A percentile compares a stretch with the other conserved stretches of the same genome.
Evolutionary conservation across 805 yeast species (phyloP).

Genomic region (Brettanomyces anomalus): DNA sequence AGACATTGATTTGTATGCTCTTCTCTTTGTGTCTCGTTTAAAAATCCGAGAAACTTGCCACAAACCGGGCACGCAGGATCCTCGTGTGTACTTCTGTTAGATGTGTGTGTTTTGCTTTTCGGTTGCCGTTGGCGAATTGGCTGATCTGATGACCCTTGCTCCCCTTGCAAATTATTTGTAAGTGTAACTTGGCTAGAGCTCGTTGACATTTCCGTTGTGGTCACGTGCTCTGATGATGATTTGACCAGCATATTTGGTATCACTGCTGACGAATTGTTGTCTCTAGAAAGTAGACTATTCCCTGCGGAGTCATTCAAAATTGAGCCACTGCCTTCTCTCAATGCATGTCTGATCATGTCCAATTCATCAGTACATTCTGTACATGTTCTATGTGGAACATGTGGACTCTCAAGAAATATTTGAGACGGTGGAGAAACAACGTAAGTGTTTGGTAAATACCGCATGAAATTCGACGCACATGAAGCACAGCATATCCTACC

Average conservation of each 20-base stretch:
- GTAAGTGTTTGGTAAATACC: conserved; percentile 50
- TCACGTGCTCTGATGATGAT: conserved; percentile 1
- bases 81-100: conserved; percentile 11
- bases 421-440: conserved; percentile 48
- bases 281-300: background rate
- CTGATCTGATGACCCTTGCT: background rate
- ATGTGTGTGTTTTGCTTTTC: background rate
- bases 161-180: background rate
- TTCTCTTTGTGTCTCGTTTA: conserved; percentile 34
- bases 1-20: conserved; percentile 68
- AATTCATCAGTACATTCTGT: conserved; percentile 62
- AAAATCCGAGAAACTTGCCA: conserved; percentile 17
- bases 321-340: conserved; percentile 16
- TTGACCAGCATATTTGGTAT: background rate
- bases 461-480: conserved; percentile 48
- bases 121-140: background rate
- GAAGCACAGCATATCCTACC: conserved; percentile 69
- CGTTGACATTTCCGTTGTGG: conserved; percentile 2
- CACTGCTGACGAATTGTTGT: background rate
- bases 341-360: conserved; percentile 36
- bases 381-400: conserved; percentile 64
- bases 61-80: conserved; percentile 38
- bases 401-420: conserved; percentile 38
- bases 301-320: conserved; percentile 1
- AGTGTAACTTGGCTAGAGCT: background rate